phyloP scores from a whole-genome alignment of 2,329 filamentous ascomycete species.

The Hortaea werneckii region DNA sequence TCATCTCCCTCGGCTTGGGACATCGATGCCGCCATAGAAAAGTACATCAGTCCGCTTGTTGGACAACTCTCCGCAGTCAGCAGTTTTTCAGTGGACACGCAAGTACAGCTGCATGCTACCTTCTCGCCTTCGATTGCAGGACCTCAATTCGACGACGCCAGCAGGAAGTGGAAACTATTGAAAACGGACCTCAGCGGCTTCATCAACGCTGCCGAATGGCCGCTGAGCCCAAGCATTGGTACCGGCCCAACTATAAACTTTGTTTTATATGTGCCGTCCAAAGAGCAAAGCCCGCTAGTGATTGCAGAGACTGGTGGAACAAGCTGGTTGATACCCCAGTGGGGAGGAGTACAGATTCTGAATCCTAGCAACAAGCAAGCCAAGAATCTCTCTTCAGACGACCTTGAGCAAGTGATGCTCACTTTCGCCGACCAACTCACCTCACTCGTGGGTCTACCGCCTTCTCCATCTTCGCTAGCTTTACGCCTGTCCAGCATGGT shows the following conservation, averaged over 20 bases:
- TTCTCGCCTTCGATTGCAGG: slow-evolving; percentile 52
- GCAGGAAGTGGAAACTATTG: slow-evolving; percentile 57
- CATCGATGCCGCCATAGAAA: slow-evolving; percentile 67
- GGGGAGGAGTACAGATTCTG: slow-evolving; percentile 70
- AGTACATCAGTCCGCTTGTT: slow-evolving; percentile 74
- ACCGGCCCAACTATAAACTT: slow-evolving; percentile 93
- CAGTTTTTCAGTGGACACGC: slow-evolving; percentile 92
- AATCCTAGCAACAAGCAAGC: slow-evolving; percentile 35
- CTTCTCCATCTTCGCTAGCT: slow-evolving; percentile 66
- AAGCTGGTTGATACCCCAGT: slow-evolving; percentile 92
- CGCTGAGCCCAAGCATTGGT: slow-evolving; percentile 85
- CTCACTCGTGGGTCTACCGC: slow-evolving; percentile 74
- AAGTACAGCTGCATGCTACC: slow-evolving; percentile 83
- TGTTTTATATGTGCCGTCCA: slow-evolving; percentile 76
- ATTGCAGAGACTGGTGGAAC: slow-evolving; percentile 52
- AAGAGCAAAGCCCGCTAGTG: slow-evolving; percentile 49
- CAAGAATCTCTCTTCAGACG: slow-evolving; percentile 48
- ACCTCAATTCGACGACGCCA: slow-evolving; percentile 43
- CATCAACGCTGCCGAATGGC: slow-evolving; percentile 97
- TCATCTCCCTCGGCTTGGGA: slow-evolving; percentile 79
- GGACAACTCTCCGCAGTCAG: slow-evolving; percentile 72
- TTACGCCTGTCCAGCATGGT: slow-evolving; percentile 75
- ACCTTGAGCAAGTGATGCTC: slow-evolving; percentile 69
- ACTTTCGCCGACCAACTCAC: slow-evolving; percentile 87
- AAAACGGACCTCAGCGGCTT: slow-evolving; percentile 88